These are phyloP conservation scores for Pseudogymnoascus sp. DNA, from an alignment of 2,329 filamentous ascomycete genomes.

Conservation along the genomic window DNA sequence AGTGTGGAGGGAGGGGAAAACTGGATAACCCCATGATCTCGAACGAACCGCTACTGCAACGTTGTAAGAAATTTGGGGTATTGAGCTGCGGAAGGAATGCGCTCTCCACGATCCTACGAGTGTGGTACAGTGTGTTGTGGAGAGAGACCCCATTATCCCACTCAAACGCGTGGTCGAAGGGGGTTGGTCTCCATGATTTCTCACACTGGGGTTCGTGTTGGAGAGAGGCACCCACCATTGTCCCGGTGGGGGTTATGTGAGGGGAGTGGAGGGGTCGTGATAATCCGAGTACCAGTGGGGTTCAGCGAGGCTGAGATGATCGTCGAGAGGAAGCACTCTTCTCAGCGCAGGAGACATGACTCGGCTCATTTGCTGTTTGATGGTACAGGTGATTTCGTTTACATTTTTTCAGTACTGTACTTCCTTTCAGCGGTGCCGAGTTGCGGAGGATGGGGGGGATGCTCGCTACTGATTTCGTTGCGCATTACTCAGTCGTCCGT, in stretches of 20 bases:
- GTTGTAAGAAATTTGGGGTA: not conserved
- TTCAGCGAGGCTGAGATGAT: slow-evolving; percentile 2
- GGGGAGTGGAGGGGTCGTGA: not conserved
- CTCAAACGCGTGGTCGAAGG: not conserved
- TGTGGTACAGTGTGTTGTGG: not conserved
- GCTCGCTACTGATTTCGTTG: not conserved
- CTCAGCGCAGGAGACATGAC: not conserved
- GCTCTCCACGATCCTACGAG: not conserved
- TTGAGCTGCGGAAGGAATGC: not conserved
- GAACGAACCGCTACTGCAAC: not conserved
- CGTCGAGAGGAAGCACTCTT: not conserved
- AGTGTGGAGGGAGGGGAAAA: not conserved
- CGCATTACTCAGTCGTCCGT: not conserved
- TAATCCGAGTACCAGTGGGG: not conserved
- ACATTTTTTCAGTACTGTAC: not conserved
- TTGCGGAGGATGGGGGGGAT: not conserved
- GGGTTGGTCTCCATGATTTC: not conserved
- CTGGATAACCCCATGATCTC: not conserved
- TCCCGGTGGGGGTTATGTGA: not conserved
- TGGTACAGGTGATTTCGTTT: not conserved
- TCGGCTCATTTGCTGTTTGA: not conserved
- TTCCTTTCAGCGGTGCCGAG: not conserved
- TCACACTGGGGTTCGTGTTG: not conserved
- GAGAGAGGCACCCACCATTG: not conserved
- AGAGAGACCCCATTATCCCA: slow-evolving; percentile 1